Evolutionary conservation across 345 rosid species (phyloP).

Genomic region (Aquilaria sinensis): DNA sequence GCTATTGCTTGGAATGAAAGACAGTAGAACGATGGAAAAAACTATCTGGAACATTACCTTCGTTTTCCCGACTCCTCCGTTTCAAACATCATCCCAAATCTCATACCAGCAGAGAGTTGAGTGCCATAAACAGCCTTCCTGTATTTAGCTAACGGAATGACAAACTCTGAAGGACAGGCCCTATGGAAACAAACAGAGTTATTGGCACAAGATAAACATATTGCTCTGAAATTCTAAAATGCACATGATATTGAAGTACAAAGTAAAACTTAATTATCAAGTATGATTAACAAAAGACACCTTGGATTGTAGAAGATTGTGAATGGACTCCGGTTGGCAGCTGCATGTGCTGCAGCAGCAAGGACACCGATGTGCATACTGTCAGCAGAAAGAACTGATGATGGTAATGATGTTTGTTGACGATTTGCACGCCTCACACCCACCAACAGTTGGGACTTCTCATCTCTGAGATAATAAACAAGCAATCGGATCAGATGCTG

Average conservation of each 20-base stretch:
- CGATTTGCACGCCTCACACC: slow-evolving; percentile 93
- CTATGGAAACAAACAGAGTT: slow-evolving; percentile 27
- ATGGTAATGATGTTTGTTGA: slow-evolving; percentile 82
- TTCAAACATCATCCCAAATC: slow-evolving; percentile 99
- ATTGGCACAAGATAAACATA: neutral
- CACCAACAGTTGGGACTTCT: slow-evolving; percentile 89
- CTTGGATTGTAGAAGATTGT: slow-evolving; percentile 96
- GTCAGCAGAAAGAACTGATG: slow-evolving; percentile 92
- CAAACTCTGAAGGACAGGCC: slow-evolving; percentile 96
- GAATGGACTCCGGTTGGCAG: slow-evolving; percentile 75
- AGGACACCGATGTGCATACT: slow-evolving; percentile 99
- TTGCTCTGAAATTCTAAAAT: slow-evolving; percentile 1
- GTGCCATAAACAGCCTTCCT: slow-evolving; percentile 83
- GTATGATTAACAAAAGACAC: slow-evolving; percentile 23
- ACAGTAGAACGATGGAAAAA: neutral
- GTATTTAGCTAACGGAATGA: slow-evolving; percentile 72
- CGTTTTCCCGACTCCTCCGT: slow-evolving; percentile 95
- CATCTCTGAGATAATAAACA: slow-evolving; percentile 47
- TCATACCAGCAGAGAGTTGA: slow-evolving; percentile 90
- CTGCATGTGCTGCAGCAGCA: slow-evolving; percentile 99
- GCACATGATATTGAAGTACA: neutral
- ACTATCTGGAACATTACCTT: slow-evolving; percentile 35
- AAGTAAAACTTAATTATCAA: neutral
- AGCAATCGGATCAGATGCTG: neutral
- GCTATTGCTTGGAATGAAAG: no score